phyloP scores from a whole-genome alignment of 2,329 filamentous ascomycete species.

The Arthroderma sp. region DNA sequence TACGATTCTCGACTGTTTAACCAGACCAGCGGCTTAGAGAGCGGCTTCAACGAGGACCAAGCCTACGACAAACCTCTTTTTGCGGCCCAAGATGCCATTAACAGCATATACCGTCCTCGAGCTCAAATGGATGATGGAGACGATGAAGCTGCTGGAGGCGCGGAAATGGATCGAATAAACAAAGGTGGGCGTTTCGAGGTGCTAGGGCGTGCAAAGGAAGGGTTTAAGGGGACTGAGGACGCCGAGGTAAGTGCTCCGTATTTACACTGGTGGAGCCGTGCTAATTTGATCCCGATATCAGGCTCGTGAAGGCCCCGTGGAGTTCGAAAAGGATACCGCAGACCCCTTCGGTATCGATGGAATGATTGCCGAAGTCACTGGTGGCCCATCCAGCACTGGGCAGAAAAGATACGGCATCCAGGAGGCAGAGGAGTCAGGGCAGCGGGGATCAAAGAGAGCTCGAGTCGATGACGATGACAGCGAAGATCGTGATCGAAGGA shows the following conservation, averaged over 20 bases:
- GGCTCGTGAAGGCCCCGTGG: constrained; percentile 79
- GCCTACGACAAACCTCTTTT: constrained; percentile 95
- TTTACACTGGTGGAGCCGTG: not conserved
- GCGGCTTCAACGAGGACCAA: constrained; percentile 95
- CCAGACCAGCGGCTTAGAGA: constrained; percentile 78
- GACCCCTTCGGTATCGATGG: constrained; percentile 93
- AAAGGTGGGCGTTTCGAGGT: constrained; percentile 80
- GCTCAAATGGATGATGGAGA: constrained; percentile 60
- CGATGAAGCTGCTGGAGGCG: constrained; percentile 66
- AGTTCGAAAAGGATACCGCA: constrained; percentile 79
- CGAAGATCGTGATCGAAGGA: constrained; percentile 10
- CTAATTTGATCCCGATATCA: constrained; percentile 24
- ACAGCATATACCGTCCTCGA: constrained; percentile 78
- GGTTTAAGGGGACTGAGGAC: constrained; percentile 72
- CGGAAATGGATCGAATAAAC: constrained; percentile 76
- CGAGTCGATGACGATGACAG: constrained; percentile 53
- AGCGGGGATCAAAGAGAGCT: constrained; percentile 52
- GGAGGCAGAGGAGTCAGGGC: constrained; percentile 25
- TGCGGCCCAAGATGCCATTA: constrained; percentile 87
- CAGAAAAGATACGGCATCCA: constrained; percentile 37
- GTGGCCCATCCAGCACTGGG: constrained; percentile 36
- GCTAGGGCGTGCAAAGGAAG: constrained; percentile 67
- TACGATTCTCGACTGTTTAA: constrained; percentile 95
- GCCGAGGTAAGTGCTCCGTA: constrained; percentile 51
- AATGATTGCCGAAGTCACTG: constrained; percentile 70